These are phyloP conservation scores for grape (Vitis vinifera) DNA, from an alignment of 164 flowering plant species.

Conservation along the genomic window ASM3070453v1 NC_081809.1:22108001-22108500, in stretches of 20 bases:
- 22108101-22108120: too few relatives aligned
- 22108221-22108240: constrained; percentile 77
- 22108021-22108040: background rate
- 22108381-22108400: too few relatives aligned
- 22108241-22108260: constrained; percentile 67
- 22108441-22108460: constrained; percentile 26
- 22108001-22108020: background rate
- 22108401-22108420: constrained; percentile 18
- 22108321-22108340: constrained; percentile 44
- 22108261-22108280: constrained; percentile 77
- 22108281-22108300: constrained; percentile 53
- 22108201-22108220: constrained; percentile 20
- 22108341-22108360: constrained; percentile 22
- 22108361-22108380: too few relatives aligned
- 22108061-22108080: background rate
- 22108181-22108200: too few relatives aligned
- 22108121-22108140: too few relatives aligned
- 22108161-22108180: too few relatives aligned
- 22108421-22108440: constrained; percentile 32
- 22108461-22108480: constrained; percentile 21
- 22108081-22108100: background rate
- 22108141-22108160: too few relatives aligned
- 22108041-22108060: background rate
- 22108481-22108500: constrained; percentile 15
- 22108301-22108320: constrained; percentile 62